phyloP scores from a whole-genome alignment of 2,329 filamentous ascomycete species.

The Neofusicoccum sp. region DNA sequence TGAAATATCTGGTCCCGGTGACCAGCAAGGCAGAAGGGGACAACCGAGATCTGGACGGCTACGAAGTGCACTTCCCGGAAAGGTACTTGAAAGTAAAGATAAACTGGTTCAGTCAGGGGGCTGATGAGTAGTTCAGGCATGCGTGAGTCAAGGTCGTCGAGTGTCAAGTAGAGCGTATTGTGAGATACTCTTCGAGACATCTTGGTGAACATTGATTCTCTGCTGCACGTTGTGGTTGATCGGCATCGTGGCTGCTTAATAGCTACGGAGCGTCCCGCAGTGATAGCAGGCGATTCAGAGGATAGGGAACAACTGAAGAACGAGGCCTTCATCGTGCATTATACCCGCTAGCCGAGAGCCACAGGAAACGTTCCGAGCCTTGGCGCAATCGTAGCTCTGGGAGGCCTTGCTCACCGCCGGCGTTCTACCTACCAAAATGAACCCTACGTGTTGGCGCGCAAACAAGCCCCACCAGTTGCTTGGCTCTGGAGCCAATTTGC shows the following conservation, averaged over 20 bases:
- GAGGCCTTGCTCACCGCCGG: too few relatives aligned
- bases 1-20: conserved; percentile 10
- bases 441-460: too few relatives aligned
- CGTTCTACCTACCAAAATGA: too few relatives aligned
- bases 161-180: not conserved
- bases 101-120: not conserved
- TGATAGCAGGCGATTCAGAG: not conserved
- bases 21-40: conserved; percentile 1
- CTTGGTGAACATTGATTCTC: not conserved
- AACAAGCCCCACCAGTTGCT: too few relatives aligned
- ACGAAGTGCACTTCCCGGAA: conserved; percentile 8
- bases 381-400: not conserved
- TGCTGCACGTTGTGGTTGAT: not conserved
- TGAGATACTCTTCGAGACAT: not conserved
- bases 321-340: not conserved
- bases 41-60: conserved; percentile 7
- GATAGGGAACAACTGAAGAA: not conserved
- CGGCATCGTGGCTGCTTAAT: not conserved
- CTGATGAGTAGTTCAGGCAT: not conserved
- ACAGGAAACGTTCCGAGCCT: not conserved
- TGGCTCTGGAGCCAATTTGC: too few relatives aligned
- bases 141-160: not conserved
- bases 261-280: not conserved
- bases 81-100: conserved; percentile 1
- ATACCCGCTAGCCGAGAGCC: not conserved